Evolutionary conservation across 73 alveolate genomes (phyloP).

Genomic region (Effrenium voratum): DNA sequence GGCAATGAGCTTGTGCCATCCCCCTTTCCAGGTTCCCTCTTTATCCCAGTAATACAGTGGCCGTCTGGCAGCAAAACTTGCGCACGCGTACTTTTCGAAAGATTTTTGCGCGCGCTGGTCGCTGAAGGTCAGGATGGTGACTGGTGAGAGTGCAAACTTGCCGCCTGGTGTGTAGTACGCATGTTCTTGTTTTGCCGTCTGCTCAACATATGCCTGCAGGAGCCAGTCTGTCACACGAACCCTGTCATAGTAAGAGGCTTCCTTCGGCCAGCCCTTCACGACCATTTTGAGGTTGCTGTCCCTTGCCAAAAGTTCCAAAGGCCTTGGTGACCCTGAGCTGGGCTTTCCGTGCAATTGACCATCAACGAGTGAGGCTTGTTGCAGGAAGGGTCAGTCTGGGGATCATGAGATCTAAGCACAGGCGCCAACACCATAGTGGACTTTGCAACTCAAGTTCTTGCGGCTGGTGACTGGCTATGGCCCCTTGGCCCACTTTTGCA

Average conservation of each 20-base stretch:
- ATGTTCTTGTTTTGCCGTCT: slow-evolving; percentile 24
- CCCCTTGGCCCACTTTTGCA: too few species aligned
- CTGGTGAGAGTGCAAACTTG: slow-evolving; percentile 10
- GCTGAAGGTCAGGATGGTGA: slow-evolving; percentile 1
- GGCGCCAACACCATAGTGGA: not conserved
- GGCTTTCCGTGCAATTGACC: too few species aligned
- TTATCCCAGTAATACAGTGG: slow-evolving; percentile 51
- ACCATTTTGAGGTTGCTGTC: slow-evolving; percentile 37
- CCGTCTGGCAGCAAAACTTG: slow-evolving; percentile 15
- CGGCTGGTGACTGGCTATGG: not conserved
- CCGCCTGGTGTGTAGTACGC: slow-evolving; percentile 29
- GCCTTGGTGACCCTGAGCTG: too few species aligned
- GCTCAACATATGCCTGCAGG: not conserved
- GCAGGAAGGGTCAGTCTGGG: too few species aligned
- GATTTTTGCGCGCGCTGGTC: not conserved
- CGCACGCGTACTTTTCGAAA: slow-evolving; percentile 22
- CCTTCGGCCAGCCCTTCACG: slow-evolving; percentile 30
- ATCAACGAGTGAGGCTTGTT: too few species aligned
- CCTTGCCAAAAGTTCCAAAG: slow-evolving; percentile 14
- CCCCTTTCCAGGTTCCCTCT: slow-evolving; percentile 25
- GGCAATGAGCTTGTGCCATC: slow-evolving; percentile 17
- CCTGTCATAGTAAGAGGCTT: slow-evolving; percentile 30
- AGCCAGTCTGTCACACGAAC: slow-evolving; percentile 40
- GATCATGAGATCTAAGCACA: too few species aligned
- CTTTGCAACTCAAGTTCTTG: not conserved